These are phyloP conservation scores for Quercus wislizeni DNA, from an alignment of 306 rosid genomes.

Conservation along the genomic window DNA sequence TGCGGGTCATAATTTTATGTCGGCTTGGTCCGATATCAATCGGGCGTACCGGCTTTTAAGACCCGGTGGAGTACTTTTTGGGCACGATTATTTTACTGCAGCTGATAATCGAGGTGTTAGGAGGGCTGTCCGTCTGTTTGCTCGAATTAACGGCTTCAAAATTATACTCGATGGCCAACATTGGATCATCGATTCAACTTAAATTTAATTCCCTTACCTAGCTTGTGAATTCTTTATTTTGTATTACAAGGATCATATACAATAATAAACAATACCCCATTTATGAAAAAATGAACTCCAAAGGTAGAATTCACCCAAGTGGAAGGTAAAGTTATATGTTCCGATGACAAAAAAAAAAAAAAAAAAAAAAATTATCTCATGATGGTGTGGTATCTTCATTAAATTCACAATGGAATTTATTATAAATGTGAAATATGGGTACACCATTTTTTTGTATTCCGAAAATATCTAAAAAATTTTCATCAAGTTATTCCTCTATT, in stretches of 20 bases:
- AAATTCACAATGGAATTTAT: accelerated
- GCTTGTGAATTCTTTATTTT: too few species aligned
- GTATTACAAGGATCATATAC: too few species aligned
- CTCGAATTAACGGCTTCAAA: slow-evolving; percentile 35
- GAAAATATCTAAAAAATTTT: accelerated
- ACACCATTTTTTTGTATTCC: accelerated
- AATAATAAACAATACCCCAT: too few species aligned
- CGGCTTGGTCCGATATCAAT: slow-evolving; percentile 69
- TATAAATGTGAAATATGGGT: accelerated
- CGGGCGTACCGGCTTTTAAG: slow-evolving; percentile 56
- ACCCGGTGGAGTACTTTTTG: slow-evolving; percentile 74
- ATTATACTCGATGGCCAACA: slow-evolving; percentile 65
- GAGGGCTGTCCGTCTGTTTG: slow-evolving; percentile 68
- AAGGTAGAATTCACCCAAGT: too few species aligned
- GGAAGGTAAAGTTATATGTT: too few species aligned
- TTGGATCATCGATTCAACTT: slow-evolving; percentile 42
- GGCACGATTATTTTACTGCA: slow-evolving; percentile 69
- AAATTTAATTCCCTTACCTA: too few species aligned
- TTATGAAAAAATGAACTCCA: too few species aligned
- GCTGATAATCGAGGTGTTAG: slow-evolving; percentile 67
- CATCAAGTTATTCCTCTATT: accelerated
- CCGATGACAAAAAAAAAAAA: too few species aligned
- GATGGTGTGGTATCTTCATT: too few species aligned
- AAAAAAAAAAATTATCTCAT: too few species aligned
- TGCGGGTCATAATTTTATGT: slow-evolving; percentile 67